Conservation (phyloP, 352 stramenopile genomes). For the Pythium sp. region DNA sequence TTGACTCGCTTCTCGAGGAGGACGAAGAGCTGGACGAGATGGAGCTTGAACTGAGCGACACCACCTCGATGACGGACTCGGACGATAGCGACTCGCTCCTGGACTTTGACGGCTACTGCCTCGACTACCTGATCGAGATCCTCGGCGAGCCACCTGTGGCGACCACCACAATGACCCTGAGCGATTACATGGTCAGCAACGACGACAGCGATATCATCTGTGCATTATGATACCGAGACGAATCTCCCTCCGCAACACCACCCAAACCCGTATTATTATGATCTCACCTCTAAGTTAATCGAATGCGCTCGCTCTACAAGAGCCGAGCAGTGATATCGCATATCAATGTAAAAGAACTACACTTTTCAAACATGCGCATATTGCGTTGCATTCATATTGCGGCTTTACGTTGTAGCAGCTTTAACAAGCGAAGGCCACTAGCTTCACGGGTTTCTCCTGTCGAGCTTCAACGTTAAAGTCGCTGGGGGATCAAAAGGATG, state of each 20-base stretch:
- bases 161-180: not conserved
- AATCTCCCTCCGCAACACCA: not conserved
- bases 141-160: not conserved
- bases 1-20: constrained; percentile 8
- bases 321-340: not conserved
- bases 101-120: constrained; percentile 16
- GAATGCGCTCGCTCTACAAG: not conserved
- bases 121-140: constrained; percentile 18
- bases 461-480: not conserved
- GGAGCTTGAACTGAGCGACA: constrained; percentile 13
- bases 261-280: not conserved
- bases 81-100: constrained; percentile 10
- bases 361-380: not conserved
- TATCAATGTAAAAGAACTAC: not conserved
- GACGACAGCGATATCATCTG: constrained; percentile 8
- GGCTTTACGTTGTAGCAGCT: too few relatives aligned
- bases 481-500: not conserved
- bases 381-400: not conserved
- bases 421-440: too few relatives aligned
- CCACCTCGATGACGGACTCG: constrained; percentile 1
- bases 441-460: not conserved
- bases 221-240: constrained; percentile 6
- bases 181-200: not conserved
- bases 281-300: not conserved
- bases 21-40: not conserved